phyloP scores from a whole-genome alignment of 208 protist species.

The Leishmania arabica region DNA sequence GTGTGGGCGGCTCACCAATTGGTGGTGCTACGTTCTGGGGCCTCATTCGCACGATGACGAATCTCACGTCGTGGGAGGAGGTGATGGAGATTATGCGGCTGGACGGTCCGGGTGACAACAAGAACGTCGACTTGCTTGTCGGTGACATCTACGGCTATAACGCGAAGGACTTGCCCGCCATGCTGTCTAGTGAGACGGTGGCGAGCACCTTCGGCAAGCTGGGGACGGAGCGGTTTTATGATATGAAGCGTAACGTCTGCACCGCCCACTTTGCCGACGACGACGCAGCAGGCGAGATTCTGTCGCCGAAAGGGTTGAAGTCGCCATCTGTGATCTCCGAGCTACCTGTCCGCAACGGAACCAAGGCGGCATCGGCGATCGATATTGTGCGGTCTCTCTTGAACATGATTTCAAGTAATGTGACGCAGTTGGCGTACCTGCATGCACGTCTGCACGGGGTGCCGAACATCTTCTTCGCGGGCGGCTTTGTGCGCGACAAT shows the following conservation, averaged over 20 bases:
- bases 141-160: conserved; percentile 98
- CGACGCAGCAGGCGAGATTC: conserved; percentile 37
- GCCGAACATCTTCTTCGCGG: conserved; percentile 95
- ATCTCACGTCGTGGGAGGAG: conserved; percentile 94
- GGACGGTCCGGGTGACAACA: conserved; percentile 93
- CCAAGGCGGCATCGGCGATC: conserved; percentile 49
- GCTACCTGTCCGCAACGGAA: conserved; percentile 17
- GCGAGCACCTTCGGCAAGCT: conserved; percentile 91
- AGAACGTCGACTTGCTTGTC: conserved; percentile 96
- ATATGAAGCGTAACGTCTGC: conserved; percentile 26
- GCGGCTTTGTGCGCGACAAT: conserved; percentile 95
- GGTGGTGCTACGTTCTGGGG: conserved; percentile 98
- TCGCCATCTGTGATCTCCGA: conserved; percentile 7
- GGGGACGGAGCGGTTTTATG: conserved; percentile 74
- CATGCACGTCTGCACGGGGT: conserved; percentile 91
- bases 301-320: conserved; percentile 25
- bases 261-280: conserved; percentile 42
- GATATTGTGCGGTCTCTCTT: conserved; percentile 92
- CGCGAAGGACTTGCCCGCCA: conserved; percentile 85
- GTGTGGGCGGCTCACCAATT: conserved; percentile 95
- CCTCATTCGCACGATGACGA: conserved; percentile 93
- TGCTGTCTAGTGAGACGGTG: conserved; percentile 86
- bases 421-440: conserved; percentile 96
- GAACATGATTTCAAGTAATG: conserved; percentile 96
- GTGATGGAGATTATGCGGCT: conserved; percentile 94